Conservation (phyloP, 306 rosid genomes). For the Trifolium repens region DNA sequence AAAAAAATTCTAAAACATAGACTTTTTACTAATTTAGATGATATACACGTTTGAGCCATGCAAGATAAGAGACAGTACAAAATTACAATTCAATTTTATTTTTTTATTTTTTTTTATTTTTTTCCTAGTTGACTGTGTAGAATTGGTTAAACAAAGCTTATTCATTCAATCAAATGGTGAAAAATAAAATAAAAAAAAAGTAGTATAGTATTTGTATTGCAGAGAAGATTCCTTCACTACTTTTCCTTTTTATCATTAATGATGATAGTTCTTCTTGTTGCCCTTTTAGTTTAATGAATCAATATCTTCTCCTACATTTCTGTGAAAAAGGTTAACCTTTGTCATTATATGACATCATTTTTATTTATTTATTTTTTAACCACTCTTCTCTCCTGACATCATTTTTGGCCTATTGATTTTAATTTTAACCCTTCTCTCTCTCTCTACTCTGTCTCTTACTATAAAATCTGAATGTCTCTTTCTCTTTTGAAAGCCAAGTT, state of each 20-base stretch:
- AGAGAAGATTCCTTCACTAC: slow-evolving; percentile 85
- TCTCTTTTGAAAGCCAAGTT: slow-evolving; percentile 45
- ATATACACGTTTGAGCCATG: slow-evolving; percentile 64
- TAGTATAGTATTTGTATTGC: slow-evolving; percentile 47
- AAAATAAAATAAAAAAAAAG: slow-evolving; percentile 16
- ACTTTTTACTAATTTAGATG: slow-evolving; percentile 40
- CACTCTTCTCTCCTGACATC: slow-evolving; percentile 58
- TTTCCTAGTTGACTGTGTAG: slow-evolving; percentile 53
- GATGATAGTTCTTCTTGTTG: slow-evolving; percentile 78
- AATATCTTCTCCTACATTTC: slow-evolving; percentile 93
- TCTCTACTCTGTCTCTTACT: slow-evolving; percentile 10
- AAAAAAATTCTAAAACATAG: neutral
- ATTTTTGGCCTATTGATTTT: slow-evolving; percentile 32
- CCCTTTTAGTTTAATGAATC: slow-evolving; percentile 61
- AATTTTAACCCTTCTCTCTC: slow-evolving; percentile 8
- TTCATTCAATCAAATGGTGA: slow-evolving; percentile 51
- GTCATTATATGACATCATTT: slow-evolving; percentile 76
- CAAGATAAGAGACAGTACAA: slow-evolving; percentile 46
- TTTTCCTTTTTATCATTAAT: slow-evolving; percentile 73
- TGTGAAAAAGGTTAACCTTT: slow-evolving; percentile 88
- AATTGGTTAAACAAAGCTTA: slow-evolving; percentile 49
- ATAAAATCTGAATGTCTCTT: slow-evolving; percentile 42
- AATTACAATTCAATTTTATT: neutral
- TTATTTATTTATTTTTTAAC: slow-evolving; percentile 45
- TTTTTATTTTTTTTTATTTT: slow-evolving; percentile 13